Base-by-base conservation (phyloP, 2,329 filamentous ascomycete species). In the Ophiostoma sp. region DNA sequence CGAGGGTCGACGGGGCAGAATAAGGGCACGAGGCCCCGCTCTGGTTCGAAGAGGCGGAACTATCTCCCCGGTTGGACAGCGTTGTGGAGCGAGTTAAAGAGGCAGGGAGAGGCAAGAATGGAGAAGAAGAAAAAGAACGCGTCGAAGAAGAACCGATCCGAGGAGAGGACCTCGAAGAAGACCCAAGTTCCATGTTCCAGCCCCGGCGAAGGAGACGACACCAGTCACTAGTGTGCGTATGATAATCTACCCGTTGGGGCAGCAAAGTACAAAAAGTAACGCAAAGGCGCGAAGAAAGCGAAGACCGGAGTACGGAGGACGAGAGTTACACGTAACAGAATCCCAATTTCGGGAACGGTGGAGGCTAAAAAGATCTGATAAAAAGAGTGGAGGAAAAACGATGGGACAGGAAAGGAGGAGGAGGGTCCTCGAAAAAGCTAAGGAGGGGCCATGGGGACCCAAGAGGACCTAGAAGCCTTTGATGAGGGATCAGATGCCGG, bases 231-330 rank as follows among this genome's bases (percentile, higher is more conserved):
- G 42, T 63, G 25, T 12, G 50, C 42, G 70, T 66, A 28, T 31
- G 70, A 66, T 72, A 72, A 72, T 72, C 69, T 66, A 72, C 48
- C 70, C 70, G 70, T 52, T 45, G 55, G 52, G 50, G 22, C 17
- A 22, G 11, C 9, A 22, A n/a, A n/a, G 48, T 6, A 50, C 17
- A 50, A 50, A 50, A 52, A 52, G 9, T 2, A 52, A 22, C 19
- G 6, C 12, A 28, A 55, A 22, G 11, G 22, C 50, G 22, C n/a
- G 22, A 22, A 28, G 12, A 55, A 52, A 36, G 39, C n/a, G 64
- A 45, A 19, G 61, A 45, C 33, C 45, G 19, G 64, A 33, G 9
- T 17, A 22, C 15, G 12, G n/a, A 36, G 39, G 19, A 71, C 28
- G 28, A 31, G 15, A 66, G 25, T 25, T 19, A 3, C n/a, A 39